These are phyloP conservation scores for Tylopilus sp. DNA, from an alignment of 1,284 basidiomycete genomes.

Conservation along the genomic window DNA sequence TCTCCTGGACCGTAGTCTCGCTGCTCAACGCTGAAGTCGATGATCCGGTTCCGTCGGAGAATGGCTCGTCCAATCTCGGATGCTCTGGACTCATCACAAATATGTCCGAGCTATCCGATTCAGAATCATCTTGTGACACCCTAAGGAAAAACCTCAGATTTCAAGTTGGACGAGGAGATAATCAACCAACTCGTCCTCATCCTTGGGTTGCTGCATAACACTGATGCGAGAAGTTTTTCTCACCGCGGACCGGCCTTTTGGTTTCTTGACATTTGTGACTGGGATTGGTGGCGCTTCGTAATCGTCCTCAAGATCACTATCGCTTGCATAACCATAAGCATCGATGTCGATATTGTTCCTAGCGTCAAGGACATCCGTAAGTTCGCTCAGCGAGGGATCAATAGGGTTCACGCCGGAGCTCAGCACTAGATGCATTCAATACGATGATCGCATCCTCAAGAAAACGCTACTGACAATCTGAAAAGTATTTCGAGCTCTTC, in stretches of 20 bases:
- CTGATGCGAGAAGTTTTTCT: no score
- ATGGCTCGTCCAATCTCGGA: background rate
- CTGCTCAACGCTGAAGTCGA: no score
- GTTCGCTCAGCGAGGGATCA: conserved; percentile 24
- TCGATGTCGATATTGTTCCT: conserved; percentile 2
- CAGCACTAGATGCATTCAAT: no score
- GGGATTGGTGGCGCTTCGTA: no score
- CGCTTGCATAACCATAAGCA: conserved; percentile 36
- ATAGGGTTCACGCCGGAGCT: conserved; percentile 18
- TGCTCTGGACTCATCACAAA: background rate
- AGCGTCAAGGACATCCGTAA: conserved; percentile 20
- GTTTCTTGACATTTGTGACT: no score
- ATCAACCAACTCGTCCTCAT: no score
- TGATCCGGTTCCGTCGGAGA: background rate
- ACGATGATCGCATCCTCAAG: no score
- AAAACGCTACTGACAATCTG: conserved; percentile 21
- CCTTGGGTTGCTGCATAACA: no score
- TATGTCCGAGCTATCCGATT: background rate
- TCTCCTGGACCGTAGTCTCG: background rate
- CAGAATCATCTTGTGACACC: background rate
- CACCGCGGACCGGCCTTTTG: no score
- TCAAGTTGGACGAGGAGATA: no score
- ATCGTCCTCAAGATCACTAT: conserved; percentile 40
- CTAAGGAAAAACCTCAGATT: no score
- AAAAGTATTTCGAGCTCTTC: conserved; percentile 35